phyloP scores from a whole-genome alignment of 441 rosid genomes.

The Flueggea neowawraea region DNA sequence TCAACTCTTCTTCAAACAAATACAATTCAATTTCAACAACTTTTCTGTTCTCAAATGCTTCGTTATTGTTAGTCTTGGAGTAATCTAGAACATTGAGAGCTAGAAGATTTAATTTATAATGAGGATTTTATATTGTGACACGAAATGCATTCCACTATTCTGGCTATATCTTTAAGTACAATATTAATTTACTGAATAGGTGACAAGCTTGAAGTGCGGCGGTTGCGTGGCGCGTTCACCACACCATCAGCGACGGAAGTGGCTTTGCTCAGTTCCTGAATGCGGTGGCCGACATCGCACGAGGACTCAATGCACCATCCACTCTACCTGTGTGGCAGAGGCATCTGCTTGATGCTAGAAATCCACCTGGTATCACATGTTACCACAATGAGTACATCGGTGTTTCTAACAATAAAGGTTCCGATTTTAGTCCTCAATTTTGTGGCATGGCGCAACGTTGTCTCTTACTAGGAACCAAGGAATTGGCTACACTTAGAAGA shows the following conservation, averaged over 20 bases:
- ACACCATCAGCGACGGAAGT: slow-evolving; percentile 13
- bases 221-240: slow-evolving; percentile 20
- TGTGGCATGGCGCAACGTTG: slow-evolving; percentile 25
- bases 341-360: slow-evolving; percentile 9
- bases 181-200: slow-evolving; percentile 4
- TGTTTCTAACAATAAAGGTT: background rate
- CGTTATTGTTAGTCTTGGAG: no score
- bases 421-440: background rate
- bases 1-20: no score
- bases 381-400: slow-evolving; percentile 7
- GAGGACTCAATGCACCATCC: slow-evolving; percentile 5
- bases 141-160: no score
- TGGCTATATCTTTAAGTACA: background rate
- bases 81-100: no score
- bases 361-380: slow-evolving; percentile 11
- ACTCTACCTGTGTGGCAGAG: slow-evolving; percentile 20
- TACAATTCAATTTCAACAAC: no score
- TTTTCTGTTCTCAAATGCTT: no score
- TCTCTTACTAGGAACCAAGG: slow-evolving; percentile 29
- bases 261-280: slow-evolving; percentile 15
- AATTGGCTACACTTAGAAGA: slow-evolving; percentile 26
- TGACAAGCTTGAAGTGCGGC: slow-evolving; percentile 25
- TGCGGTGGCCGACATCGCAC: slow-evolving; percentile 15
- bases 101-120: no score
- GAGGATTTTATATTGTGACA: no score